phyloP scores from a whole-genome alignment of 257 asterid genomes.

The Rhazya stricta region DNA sequence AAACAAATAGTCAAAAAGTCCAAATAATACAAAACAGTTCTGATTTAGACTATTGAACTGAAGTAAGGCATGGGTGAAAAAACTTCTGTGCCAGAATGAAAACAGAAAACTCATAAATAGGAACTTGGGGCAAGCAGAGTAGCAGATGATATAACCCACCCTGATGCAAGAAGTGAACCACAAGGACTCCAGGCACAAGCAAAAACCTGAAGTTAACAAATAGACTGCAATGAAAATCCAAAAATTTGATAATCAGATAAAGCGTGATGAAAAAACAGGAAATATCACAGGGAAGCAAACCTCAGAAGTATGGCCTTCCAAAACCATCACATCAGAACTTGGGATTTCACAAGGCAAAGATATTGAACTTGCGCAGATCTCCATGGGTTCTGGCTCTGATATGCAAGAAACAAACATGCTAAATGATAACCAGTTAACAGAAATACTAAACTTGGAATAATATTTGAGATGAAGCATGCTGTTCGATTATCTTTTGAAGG shows the following conservation, averaged over 20 bases:
- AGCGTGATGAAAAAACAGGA: conserved; percentile 6
- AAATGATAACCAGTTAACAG: conserved; percentile 19
- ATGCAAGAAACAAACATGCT: conserved; percentile 20
- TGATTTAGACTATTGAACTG: neutral
- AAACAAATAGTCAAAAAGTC: neutral
- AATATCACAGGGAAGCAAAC: conserved; percentile 33
- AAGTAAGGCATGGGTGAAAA: neutral
- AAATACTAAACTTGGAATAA: neutral
- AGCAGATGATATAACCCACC: conserved; percentile 49
- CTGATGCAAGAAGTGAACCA: conserved; percentile 97
- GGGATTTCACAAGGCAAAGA: conserved; percentile 67
- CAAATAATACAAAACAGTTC: neutral
- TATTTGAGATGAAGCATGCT: conserved; percentile 2
- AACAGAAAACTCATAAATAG: neutral
- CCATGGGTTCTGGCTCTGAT: conserved; percentile 90
- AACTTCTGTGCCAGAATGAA: neutral
- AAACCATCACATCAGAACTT: conserved; percentile 55
- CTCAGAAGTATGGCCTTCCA: conserved; percentile 99
- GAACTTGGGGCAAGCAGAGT: conserved; percentile 11
- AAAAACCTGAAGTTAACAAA: conserved; percentile 61
- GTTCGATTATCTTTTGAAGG: conserved; percentile 4
- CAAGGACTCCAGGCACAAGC: conserved; percentile 98
- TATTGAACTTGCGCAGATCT: conserved; percentile 52
- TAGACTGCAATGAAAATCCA: conserved; percentile 9
- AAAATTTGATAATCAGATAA: conserved; percentile 7